A percentile compares a stretch with the other conserved stretches of the same genome.
Conservation (phyloP, 106 monocot species). For the Hemerocallis citrina region DNA sequence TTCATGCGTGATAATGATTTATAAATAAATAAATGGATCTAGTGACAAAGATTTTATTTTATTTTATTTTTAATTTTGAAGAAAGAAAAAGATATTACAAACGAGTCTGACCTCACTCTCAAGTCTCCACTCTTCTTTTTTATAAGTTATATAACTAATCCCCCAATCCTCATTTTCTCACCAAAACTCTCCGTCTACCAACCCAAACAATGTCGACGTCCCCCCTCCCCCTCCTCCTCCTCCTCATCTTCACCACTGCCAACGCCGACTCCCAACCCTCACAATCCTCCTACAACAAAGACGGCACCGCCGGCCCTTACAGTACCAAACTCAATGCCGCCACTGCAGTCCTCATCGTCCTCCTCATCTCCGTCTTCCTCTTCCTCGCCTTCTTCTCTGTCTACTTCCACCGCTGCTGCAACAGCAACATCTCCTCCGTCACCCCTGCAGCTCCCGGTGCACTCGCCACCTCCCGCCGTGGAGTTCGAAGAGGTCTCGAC, state of each 20-base stretch:
- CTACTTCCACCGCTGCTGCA: constrained; percentile 45
- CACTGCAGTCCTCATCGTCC: constrained; percentile 31
- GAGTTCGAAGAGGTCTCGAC: constrained; percentile 21
- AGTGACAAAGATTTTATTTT: too few species aligned
- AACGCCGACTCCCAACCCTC: too few species aligned
- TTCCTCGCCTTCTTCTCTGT: constrained; percentile 50
- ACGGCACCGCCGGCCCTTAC: neutral
- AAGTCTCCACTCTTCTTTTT: too few species aligned
- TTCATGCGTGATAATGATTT: too few species aligned
- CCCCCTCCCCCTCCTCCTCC: neutral
- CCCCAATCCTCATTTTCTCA: too few species aligned
- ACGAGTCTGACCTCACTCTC: too few species aligned
- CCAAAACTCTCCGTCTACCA: too few species aligned
- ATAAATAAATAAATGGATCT: too few species aligned
- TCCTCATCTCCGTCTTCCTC: constrained; percentile 41
- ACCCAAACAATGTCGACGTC: too few species aligned
- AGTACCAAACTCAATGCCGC: constrained; percentile 14
- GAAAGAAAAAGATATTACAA: too few species aligned
- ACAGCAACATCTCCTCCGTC: neutral
- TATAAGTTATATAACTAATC: too few species aligned
- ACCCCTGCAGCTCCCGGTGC: neutral
- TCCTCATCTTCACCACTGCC: neutral
- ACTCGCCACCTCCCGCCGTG: neutral
- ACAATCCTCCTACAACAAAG: constrained; percentile 2
- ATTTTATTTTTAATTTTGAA: too few species aligned